Evolutionary conservation across 768 basidiomycete genomes (phyloP).

Genomic region (Auricularia cornea): DNA sequence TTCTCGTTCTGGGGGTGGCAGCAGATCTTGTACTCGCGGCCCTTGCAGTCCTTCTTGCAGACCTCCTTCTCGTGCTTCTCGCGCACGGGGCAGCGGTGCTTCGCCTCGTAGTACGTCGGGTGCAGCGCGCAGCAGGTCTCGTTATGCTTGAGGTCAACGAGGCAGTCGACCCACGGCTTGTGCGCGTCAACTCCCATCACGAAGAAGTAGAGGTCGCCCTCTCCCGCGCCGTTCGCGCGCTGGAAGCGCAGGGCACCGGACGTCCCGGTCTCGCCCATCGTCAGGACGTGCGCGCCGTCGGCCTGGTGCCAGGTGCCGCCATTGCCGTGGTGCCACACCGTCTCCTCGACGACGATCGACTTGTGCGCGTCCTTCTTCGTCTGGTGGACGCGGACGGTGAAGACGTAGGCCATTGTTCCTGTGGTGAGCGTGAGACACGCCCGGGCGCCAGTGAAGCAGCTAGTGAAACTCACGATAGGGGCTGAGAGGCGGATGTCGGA

Average conservation of each 20-base stretch:
- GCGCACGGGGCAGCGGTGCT: no score
- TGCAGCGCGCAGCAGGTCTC: no score
- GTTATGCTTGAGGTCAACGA: conserved; percentile 12
- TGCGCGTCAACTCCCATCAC: conserved; percentile 29
- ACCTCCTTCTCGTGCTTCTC: no score
- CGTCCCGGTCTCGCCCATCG: conserved; percentile 15
- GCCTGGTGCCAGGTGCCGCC: conserved; percentile 62
- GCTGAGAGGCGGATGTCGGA: no score
- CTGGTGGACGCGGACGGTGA: conserved; percentile 50
- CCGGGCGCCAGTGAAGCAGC: no score
- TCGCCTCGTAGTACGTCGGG: no score
- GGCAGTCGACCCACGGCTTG: conserved; percentile 30
- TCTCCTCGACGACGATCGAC: conserved; percentile 49
- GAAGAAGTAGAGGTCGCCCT: conserved; percentile 27
- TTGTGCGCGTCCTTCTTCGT: conserved; percentile 55
- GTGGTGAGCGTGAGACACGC: conserved; percentile 57
- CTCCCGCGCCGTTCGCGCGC: no score
- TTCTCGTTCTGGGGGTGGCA: no score
- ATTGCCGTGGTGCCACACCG: conserved; percentile 48
- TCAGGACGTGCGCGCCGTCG: conserved; percentile 20
- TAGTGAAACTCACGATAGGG: no score
- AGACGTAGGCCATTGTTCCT: conserved; percentile 51
- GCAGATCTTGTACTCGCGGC: no score
- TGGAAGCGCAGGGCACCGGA: no score
- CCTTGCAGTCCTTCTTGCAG: no score